A percentile compares a stretch with the other conserved stretches of the same genome.
These are phyloP conservation scores for Tetracladium setigerum DNA, from an alignment of 495 filamentous ascomycete genomes.

Conservation along the genomic window DNA sequence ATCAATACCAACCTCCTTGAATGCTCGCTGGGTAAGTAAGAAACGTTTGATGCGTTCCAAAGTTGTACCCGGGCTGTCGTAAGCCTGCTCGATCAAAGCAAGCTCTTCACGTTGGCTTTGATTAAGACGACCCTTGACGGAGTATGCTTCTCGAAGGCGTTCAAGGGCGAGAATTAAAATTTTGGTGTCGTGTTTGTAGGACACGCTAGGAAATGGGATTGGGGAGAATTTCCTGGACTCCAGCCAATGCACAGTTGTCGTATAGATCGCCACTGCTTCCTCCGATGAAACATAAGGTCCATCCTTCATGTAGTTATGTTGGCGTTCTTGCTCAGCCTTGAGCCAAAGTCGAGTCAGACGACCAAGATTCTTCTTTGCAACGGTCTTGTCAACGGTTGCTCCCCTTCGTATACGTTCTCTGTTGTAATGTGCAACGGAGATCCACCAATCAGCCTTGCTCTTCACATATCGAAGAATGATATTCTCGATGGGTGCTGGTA, in stretches of 20 bases:
- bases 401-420: conserved; percentile 92
- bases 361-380: conserved; percentile 98
- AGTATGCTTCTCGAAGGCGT: conserved; percentile 91
- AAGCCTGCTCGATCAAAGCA: conserved; percentile 96
- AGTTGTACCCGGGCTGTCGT: conserved; percentile 95
- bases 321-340: conserved; percentile 96
- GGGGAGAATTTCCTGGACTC: conserved; percentile 97
- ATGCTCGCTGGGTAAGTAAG: conserved; percentile 91
- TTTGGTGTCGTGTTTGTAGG: conserved; percentile 99
- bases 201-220: conserved; percentile 97
- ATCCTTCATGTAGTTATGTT: conserved; percentile 99
- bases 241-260: conserved; percentile 97
- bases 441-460: conserved; percentile 99
- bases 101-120: conserved; percentile 97
- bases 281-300: conserved; percentile 98
- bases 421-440: conserved; percentile 97
- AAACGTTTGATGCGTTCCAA: conserved; percentile 97
- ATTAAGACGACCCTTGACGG: conserved; percentile 93
- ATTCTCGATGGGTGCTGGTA: conserved; percentile 96
- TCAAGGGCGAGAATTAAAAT: conserved; percentile 96
- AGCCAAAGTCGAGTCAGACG: conserved; percentile 93
- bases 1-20: conserved; percentile 99
- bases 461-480: conserved; percentile 98
- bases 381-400: conserved; percentile 97
- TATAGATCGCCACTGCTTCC: conserved; percentile 97